phyloP scores from a whole-genome alignment of 1,284 basidiomycete genomes.

The Puccinia triticina region DNA sequence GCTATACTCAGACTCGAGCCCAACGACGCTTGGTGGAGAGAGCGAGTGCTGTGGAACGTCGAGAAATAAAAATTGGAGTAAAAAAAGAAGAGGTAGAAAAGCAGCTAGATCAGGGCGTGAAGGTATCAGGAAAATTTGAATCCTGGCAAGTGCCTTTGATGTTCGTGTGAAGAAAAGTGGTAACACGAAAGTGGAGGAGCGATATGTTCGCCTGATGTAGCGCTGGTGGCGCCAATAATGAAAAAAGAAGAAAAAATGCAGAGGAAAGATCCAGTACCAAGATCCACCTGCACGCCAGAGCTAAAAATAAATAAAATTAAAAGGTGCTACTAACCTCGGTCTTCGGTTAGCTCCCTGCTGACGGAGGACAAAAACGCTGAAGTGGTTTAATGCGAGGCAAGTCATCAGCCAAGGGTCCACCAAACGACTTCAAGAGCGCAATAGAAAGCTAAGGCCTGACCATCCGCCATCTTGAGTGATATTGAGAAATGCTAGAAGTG shows the following conservation, averaged over 20 bases:
- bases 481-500: no score
- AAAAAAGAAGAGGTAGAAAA: not conserved
- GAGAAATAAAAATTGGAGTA: slow-evolving; percentile 1
- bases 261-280: not conserved
- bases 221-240: not conserved
- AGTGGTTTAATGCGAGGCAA: not conserved
- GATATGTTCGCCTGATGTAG: not conserved
- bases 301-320: not conserved
- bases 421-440: not conserved
- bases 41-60: not conserved
- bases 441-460: not conserved
- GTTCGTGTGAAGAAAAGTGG: not conserved
- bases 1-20: slow-evolving; percentile 19
- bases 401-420: not conserved
- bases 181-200: not conserved
- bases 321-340: slow-evolving; percentile 32
- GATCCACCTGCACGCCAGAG: not conserved
- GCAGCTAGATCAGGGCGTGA: not conserved
- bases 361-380: slow-evolving; percentile 49
- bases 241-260: slow-evolving; percentile 9
- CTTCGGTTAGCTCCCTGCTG: slow-evolving; percentile 43
- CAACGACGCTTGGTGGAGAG: slow-evolving; percentile 16
- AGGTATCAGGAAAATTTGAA: not conserved
- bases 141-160: not conserved
- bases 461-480: slow-evolving; percentile 37